Evolutionary conservation across 1,139 yeast genomes (phyloP).

Genomic region (Candida neerlandica): DNA sequence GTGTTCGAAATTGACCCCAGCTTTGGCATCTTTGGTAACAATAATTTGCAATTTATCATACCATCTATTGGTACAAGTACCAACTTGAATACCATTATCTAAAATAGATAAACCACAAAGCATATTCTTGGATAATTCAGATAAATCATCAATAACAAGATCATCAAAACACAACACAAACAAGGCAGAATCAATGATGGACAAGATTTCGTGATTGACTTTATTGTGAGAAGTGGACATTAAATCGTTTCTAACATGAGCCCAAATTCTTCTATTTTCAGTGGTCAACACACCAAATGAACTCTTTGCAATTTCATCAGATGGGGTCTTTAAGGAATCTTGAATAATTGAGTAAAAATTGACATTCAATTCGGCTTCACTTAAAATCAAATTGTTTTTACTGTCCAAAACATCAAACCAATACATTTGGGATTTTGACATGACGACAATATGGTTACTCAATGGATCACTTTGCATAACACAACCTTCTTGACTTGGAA

Average conservation of each 20-base stretch:
- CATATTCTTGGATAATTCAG: constrained; percentile 78
- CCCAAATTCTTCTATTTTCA: constrained; percentile 86
- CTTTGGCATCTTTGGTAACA: constrained; percentile 88
- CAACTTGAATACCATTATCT: constrained; percentile 85
- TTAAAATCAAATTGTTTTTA: constrained; percentile 65
- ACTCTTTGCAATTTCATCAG: constrained; percentile 71
- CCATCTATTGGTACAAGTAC: constrained; percentile 95
- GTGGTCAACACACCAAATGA: constrained; percentile 90
- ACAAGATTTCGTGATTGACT: constrained; percentile 68
- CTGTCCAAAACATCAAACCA: constrained; percentile 91
- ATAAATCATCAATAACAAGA: constrained; percentile 63
- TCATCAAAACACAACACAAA: constrained; percentile 84
- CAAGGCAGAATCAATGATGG: constrained; percentile 76
- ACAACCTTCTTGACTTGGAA: constrained; percentile 79
- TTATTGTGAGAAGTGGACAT: constrained; percentile 36
- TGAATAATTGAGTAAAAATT: constrained; percentile 75
- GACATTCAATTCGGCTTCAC: constrained; percentile 73
- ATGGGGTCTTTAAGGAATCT: constrained; percentile 65
- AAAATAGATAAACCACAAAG: constrained; percentile 82
- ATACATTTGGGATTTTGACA: constrained; percentile 84
- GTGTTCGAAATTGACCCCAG: constrained; percentile 92
- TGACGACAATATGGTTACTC: constrained; percentile 80
- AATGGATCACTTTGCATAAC: constrained; percentile 78
- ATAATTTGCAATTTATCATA: constrained; percentile 89
- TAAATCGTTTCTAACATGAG: constrained; percentile 60